Conservation (phyloP, 768 basidiomycete species). For the Leucogyrophana mollusca region DNA sequence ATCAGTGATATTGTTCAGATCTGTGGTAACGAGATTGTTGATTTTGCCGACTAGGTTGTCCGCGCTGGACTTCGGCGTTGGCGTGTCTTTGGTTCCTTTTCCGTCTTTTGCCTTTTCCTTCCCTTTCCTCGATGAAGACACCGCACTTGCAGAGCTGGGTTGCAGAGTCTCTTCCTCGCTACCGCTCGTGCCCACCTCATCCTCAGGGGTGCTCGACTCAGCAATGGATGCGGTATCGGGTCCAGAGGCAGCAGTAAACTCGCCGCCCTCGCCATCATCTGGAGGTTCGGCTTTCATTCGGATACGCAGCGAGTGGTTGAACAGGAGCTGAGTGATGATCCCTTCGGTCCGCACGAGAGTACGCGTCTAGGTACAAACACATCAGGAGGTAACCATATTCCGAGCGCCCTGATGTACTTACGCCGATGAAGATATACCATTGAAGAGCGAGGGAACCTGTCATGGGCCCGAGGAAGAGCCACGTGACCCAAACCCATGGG, state of each 20-base stretch:
- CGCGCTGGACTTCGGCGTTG: constrained; percentile 16
- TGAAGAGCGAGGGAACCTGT: constrained; percentile 45
- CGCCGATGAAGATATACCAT: constrained; percentile 46
- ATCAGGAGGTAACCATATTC: constrained; percentile 5
- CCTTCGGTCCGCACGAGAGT: constrained; percentile 48
- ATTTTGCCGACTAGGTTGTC: constrained; percentile 71
- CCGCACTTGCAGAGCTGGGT: neutral
- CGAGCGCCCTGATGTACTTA: constrained; percentile 11
- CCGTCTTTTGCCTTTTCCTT: constrained; percentile 5
- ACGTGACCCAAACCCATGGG: constrained; percentile 70
- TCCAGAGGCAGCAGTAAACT: constrained; percentile 2
- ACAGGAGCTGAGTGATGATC: constrained; percentile 53
- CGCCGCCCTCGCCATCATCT: constrained; percentile 6
- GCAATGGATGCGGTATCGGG: constrained; percentile 12
- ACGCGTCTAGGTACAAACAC: constrained; percentile 31
- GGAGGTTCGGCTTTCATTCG: constrained; percentile 29
- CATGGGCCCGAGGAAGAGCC: constrained; percentile 49
- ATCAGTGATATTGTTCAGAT: constrained; percentile 13
- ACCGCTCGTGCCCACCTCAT: constrained; percentile 4
- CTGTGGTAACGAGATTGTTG: constrained; percentile 70
- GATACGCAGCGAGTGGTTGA: constrained; percentile 60
- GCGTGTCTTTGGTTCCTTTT: constrained; percentile 23
- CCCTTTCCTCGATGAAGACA: constrained; percentile 2
- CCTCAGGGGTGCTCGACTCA: constrained; percentile 11
- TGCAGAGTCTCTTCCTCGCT: constrained; percentile 5